Evolutionary conservation across 2,329 filamentous ascomycete species (phyloP).

Genomic region (Anisogramma anomala): DNA sequence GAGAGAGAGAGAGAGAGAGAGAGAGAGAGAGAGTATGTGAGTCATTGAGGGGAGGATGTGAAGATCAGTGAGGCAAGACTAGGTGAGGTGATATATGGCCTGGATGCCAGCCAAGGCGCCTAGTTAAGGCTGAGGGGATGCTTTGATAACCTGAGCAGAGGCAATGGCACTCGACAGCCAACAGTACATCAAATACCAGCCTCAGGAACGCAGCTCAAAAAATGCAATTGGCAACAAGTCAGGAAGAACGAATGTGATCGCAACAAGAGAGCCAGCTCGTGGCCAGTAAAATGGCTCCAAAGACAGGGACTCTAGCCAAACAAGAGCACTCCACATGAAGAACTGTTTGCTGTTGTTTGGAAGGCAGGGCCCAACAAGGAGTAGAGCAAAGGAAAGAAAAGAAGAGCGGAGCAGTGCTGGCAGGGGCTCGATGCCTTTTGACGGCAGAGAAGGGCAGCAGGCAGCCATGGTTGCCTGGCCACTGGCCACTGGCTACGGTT

Average conservation of each 20-base stretch:
- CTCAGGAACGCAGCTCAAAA: neutral
- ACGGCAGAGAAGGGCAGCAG: conserved; percentile 3
- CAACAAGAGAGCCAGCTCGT: conserved; percentile 8
- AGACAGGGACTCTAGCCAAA: conserved; percentile 6
- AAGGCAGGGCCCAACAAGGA: conserved; percentile 15
- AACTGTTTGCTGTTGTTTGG: conserved; percentile 14
- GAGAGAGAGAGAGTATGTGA: conserved; percentile 20
- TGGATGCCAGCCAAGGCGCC: conserved; percentile 13
- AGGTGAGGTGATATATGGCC: conserved; percentile 27
- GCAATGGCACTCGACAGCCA: conserved; percentile 2
- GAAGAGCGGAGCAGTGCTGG: conserved; percentile 2
- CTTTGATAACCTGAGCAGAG: conserved; percentile 6
- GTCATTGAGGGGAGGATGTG: conserved; percentile 26
- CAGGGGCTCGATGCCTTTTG: conserved; percentile 16
- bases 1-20: too few relatives aligned
- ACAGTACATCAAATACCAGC: neutral
- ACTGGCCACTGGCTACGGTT: too few relatives aligned
- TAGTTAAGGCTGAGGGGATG: conserved; percentile 1
- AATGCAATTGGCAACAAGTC: conserved; percentile 4
- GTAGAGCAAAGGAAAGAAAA: conserved; percentile 10
- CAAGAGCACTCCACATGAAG: conserved; percentile 10
- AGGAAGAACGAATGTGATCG: conserved; percentile 6
- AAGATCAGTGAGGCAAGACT: conserved; percentile 30
- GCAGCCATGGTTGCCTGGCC: conserved; percentile 11
- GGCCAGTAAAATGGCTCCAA: conserved; percentile 8